Evolutionary conservation across 495 filamentous ascomycete genomes (phyloP).

Genomic region (Endocarpon pusillum): DNA sequence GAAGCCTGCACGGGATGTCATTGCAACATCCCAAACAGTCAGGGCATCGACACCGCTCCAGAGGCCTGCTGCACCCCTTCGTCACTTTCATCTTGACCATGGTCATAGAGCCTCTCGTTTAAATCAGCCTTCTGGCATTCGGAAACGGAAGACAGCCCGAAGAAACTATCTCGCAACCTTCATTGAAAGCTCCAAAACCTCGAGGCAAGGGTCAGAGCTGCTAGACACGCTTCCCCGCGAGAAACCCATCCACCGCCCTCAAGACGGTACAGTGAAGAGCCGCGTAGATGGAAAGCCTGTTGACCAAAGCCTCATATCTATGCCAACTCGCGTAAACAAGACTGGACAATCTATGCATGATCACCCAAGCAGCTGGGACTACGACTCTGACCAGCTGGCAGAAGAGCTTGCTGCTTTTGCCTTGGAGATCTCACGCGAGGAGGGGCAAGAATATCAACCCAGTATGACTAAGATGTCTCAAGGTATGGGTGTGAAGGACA

Average conservation of each 20-base stretch:
- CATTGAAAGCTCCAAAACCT: slow-evolving; percentile 1
- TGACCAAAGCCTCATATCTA: slow-evolving; percentile 24
- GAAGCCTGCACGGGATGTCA: neutral
- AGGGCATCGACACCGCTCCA: slow-evolving; percentile 13
- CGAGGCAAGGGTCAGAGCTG: neutral
- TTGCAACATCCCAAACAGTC: slow-evolving; percentile 10
- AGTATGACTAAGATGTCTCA: slow-evolving; percentile 19
- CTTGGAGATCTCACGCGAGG: slow-evolving; percentile 21
- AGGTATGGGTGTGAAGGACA: slow-evolving; percentile 11
- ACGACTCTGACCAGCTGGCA: slow-evolving; percentile 27
- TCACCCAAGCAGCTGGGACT: slow-evolving; percentile 23
- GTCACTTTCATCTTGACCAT: neutral
- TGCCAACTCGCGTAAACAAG: slow-evolving; percentile 19
- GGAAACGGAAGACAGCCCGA: too few species aligned
- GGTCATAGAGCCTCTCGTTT: neutral
- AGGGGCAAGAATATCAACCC: slow-evolving; percentile 19
- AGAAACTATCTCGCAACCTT: slow-evolving; percentile 2
- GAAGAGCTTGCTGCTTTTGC: slow-evolving; percentile 29
- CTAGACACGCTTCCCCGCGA: slow-evolving; percentile 16
- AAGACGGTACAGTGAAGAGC: slow-evolving; percentile 27
- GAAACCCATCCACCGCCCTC: slow-evolving; percentile 27
- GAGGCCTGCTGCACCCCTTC: slow-evolving; percentile 1
- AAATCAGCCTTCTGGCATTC: too few species aligned
- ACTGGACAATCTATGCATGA: slow-evolving; percentile 15
- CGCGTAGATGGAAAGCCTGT: slow-evolving; percentile 20